Base-by-base conservation (phyloP, 208 protist species). In the Leishmania major region DNA sequence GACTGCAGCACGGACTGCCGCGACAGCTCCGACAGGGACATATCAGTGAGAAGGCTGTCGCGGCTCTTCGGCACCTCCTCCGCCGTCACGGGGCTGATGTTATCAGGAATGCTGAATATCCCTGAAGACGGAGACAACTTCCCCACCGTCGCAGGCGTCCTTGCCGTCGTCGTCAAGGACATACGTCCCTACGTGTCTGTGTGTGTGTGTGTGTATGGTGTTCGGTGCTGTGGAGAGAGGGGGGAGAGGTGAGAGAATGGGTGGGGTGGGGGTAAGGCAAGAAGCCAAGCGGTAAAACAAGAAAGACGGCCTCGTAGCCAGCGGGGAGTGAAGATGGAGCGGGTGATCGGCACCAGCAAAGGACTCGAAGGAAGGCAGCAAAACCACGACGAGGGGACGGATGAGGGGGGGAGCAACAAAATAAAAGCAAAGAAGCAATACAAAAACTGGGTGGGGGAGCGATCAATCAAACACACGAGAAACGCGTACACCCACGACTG, bases 1-100 rank as follows among this genome's bases (percentile, higher is more conserved):
- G 59, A 59, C 40, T 74, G 66, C 66, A 94, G 77, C 53, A 75
- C 71, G 1, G n/a, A 47, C 74, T 87, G 84, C 37, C 87, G 82
- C 40, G 40, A 55, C 55, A 66, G 6, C 62, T 78, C 77, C 5
- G 79, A 47, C 22, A 71, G 11, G 25, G 78, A 51, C 1, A 43
- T 51, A 19, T 3, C 75, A 40, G 25, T 28, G 49, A 25, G 4
- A 40, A 76, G 37, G 49, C 31, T 40, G 49, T 40, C 17, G 1
- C 25, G 3, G 72, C 49, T 35, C 13, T 60, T 6, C 4, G 59
- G 49, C 28, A n/a, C 4, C 51, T 15, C 49, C 22, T 78, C 74
- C 6, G 40, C 5, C 47, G 57, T 31, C 19, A 35, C 47, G 25
- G 10, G 17, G 25, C 35, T 78, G 17, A n/a, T 15, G 37, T 67